A percentile compares a stretch with the other conserved stretches of the same genome.
Conservation (phyloP, 331 rosid species). For the Prunus yedoensis region DNA sequence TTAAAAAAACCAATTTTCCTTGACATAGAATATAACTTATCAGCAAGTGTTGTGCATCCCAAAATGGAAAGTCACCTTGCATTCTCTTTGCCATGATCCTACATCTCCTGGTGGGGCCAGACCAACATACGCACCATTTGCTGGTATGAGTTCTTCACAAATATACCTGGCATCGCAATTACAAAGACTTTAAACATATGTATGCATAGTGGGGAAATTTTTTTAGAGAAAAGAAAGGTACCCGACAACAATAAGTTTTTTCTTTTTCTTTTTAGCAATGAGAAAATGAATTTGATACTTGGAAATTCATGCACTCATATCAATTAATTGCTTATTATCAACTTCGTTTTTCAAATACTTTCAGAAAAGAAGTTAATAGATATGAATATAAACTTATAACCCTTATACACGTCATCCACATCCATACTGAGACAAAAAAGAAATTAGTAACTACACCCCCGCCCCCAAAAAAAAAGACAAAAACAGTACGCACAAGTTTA, state of each 20-base stretch:
- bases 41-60: not conserved
- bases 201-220: not conserved
- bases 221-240: not conserved
- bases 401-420: not conserved
- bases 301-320: not conserved
- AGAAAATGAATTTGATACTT: not conserved
- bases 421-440: too few relatives aligned
- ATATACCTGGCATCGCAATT: constrained; percentile 39
- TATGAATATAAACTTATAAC: not conserved
- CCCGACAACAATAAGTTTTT: not conserved
- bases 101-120: constrained; percentile 77
- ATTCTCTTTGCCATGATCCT: constrained; percentile 91
- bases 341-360: not conserved
- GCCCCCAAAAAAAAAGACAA: not conserved
- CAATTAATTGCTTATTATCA: not conserved
- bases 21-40: not conserved
- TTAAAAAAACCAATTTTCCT: not conserved
- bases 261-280: not conserved
- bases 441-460: too few relatives aligned
- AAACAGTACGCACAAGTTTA: not conserved
- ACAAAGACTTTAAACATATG: not conserved
- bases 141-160: constrained; percentile 39
- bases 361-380: not conserved
- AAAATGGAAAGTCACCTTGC: constrained; percentile 56
- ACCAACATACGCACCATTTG: constrained; percentile 63